Evolutionary conservation across 83 land plant species (phyloP), one percentile per base, ranked within the genome.

Genomic region (Diphasiastrum complanatum): DNA sequence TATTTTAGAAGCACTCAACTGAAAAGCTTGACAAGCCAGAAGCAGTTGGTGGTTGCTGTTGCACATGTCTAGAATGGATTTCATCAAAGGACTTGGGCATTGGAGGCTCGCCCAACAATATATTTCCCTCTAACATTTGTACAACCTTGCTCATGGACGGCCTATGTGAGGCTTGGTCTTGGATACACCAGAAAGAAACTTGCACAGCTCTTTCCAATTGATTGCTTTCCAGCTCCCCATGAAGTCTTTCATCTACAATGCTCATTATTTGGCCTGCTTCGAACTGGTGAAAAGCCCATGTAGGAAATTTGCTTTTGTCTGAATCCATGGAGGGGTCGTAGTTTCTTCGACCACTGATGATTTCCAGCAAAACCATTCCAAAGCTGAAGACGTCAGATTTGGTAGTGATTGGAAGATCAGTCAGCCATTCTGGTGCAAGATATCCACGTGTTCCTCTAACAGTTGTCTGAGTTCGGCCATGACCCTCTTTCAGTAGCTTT

Each of bases 301-400:
- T 4, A 14, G 58, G 33, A 28, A 23, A 54, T n/a, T 14, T 14
- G 16, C 14, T 18, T n/a, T 6, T 54, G 36, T 28, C 58, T 14
- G 58, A 12, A 54, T 25, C 33, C 36, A 4, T 10, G 11, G 34
- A 6, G 33, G 33, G n/a, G 29, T 26, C 33, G 33, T 5, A 25
- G 33, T 54, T 54, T 11, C 58, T 18, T 4, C 58, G 33, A 14
- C 58, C 58, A 10, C 58, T 33, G 6, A 54, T 14, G 5, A 54
- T 18, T 33, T 54, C 58, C 4, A 54, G 58, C 58, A 54, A 28
- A 14, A 30, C 33, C 29, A 54, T 54, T 5, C 58, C 58, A 28
- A 5, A 54, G 58, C 58, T 54, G 58, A 18, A 54, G 33, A 54
- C 58, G n/a, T 54, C 58, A 18, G 58, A 25, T 33, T 54, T 54